Base-by-base conservation (phyloP, 2,329 filamentous ascomycete species). In the Mariannaea elegans region DNA sequence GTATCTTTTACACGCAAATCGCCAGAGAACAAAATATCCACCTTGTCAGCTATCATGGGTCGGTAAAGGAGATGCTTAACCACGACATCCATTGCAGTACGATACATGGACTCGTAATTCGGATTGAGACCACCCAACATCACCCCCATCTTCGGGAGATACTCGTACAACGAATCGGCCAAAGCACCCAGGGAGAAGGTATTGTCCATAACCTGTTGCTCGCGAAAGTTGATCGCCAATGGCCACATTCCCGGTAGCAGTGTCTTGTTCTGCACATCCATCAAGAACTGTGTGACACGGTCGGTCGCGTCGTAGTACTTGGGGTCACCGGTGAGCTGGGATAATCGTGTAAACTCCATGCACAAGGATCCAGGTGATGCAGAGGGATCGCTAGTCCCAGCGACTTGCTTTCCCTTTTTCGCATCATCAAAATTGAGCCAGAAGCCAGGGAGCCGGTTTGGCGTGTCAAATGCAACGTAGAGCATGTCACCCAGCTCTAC, bases 181-280 rank as follows among this genome's bases (percentile, higher is more conserved):
- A 82, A 72, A 2, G 80, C 85, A 14, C 85, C 85, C 2, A 87
- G 75, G 0, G 82, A 84, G 65, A 83, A 87, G 2, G 56, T 73
- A 8, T 76, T 76, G 14, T 65, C 69, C 12, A 76, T 57, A 78
- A 72, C 85, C 12, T 87, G 78, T 46, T 91, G 88, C 61, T 86
- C 79, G 12, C 68, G 68, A 13, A 76, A 73, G 74, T 94, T 85
- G 36, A 95, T 76, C 34, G 79, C 80, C 7, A 86, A 81, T 1
- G 92, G 91, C 90, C 91, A 95, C 80, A 95, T 83, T 3, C 92
- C 92, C 0, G 91, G 91, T 6, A 94, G 74, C n/a, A 78, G 80
- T 0, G 91, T 93, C 4, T 81, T 75, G 68, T 88, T 87, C 75
- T 95, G 92, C 51, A 85, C 84, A 36, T 81, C 78, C 52, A 89